These are phyloP conservation scores for Boletus subcaerulescens DNA, from an alignment of 768 basidiomycete species.

Conservation along the genomic window DNA sequence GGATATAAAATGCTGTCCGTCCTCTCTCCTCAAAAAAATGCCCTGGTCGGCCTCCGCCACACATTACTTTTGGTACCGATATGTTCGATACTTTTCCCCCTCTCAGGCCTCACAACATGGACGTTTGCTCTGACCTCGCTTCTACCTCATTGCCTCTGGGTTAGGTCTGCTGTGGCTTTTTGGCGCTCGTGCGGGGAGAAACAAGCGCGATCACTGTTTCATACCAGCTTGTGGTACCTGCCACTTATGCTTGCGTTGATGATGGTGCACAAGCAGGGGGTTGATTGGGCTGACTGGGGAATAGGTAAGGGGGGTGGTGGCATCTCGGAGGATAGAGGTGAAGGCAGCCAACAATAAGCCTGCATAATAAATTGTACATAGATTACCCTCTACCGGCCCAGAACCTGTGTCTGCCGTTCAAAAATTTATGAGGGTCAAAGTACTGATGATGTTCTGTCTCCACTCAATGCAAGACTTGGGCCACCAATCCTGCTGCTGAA, in stretches of 20 bases:
- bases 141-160: constrained; percentile 70
- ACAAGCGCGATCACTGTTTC: constrained; percentile 74
- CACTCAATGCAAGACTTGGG: neutral
- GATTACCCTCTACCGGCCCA: neutral
- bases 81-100: constrained; percentile 75
- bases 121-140: constrained; percentile 75
- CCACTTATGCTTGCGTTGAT: constrained; percentile 87
- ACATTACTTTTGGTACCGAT: constrained; percentile 71
- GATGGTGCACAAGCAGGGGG: constrained; percentile 91
- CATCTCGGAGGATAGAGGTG: neutral
- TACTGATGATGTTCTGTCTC: neutral
- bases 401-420: neutral
- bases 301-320: neutral
- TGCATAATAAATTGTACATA: neutral
- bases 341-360: neutral
- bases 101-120: constrained; percentile 95
- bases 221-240: constrained; percentile 84
- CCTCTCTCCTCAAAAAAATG: constrained; percentile 72
- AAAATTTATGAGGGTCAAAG: too few relatives aligned
- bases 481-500: neutral
- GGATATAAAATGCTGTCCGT: constrained; percentile 94
- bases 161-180: constrained; percentile 69
- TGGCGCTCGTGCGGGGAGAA: constrained; percentile 71
- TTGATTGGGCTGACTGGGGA: constrained; percentile 68
- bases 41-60: constrained; percentile 83